phyloP scores from a whole-genome alignment of 495 filamentous ascomycete species.

The Melanomma pulvis-pyrius region DNA sequence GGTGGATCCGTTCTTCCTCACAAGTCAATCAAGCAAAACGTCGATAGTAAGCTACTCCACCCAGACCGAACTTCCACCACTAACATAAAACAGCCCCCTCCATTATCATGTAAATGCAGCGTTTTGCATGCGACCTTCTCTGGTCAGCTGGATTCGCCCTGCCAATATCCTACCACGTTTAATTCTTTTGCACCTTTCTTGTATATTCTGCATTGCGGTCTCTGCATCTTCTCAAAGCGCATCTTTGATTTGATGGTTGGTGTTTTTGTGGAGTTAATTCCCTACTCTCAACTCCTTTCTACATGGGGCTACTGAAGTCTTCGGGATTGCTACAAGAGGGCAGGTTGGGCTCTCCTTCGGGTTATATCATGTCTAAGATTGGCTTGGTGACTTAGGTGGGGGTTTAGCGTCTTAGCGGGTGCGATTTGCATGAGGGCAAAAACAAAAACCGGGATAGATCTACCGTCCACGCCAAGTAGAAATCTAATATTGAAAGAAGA shows the following conservation, averaged over 20 bases:
- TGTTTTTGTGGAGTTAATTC: background rate
- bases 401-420: background rate
- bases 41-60: conserved; percentile 67
- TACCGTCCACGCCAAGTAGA: background rate
- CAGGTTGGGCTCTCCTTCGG: background rate
- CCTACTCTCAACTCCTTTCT: conserved; percentile 5
- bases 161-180: conserved; percentile 28
- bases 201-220: conserved; percentile 32
- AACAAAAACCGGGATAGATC: background rate
- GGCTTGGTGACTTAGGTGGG: background rate
- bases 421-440: background rate
- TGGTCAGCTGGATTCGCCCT: background rate
- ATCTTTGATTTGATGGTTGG: conserved; percentile 1
- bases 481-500: background rate
- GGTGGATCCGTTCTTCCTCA: conserved; percentile 94
- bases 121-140: background rate
- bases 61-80: background rate
- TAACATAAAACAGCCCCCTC: conserved; percentile 30
- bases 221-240: background rate
- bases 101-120: conserved; percentile 35
- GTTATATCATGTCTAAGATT: background rate
- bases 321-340: background rate
- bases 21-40: conserved; percentile 98
- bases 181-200: conserved; percentile 34
- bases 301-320: background rate